Evolutionary conservation across 768 basidiomycete species (phyloP), one percentile per base, ranked within the genome.

Genomic region (Dacryopinax spathularia): DNA sequence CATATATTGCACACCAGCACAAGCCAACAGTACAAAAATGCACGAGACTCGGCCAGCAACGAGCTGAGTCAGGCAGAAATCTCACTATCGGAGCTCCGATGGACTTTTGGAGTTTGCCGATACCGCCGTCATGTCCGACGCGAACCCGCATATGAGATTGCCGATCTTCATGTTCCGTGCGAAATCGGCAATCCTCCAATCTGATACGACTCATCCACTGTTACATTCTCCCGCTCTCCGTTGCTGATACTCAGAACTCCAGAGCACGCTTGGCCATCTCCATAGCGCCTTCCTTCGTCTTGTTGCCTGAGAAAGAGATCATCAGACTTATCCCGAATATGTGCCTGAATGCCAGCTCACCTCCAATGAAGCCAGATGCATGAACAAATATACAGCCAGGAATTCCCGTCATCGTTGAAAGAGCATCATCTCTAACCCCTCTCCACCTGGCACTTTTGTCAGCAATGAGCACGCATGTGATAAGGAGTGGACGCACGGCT

Each of bases 361-460:
- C 93, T 69, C 96, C 96, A 70, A 93, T 98, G 73, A 99, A 99
- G 7, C 96, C 96, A 64, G 87, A 88, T 0, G 94, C 91, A 75
- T 99, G 96, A 27, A 94, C 85, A 70, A 99, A 99, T 62, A 96
- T 83, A 61, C 94, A 81, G 1, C 86, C 91, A 0, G 83, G 81
- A 65, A 97, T 84, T 1, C 91, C 90, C 16, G 83, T 83, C 6
- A 82, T 75, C 67, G 81, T 75, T 56, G 86, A 88, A 37, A 99
- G 77, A 44, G 81, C 81, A 10, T 89, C 88, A 73, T 98, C 95
- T 56, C 96, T 80, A 36, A 92, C 75, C 5, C 96, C 96, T 66
- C 94, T 81, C 96, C 96, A 99, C 13, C 75, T 76, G 64, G 27
- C 18, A 15, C 22, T 59, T 27, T 37, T 2, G 27, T 31, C 20